Evolutionary conservation across 306 rosid genomes (phyloP), one percentile per base, ranked within the genome.

Genomic region (Prunus persica): DNA sequence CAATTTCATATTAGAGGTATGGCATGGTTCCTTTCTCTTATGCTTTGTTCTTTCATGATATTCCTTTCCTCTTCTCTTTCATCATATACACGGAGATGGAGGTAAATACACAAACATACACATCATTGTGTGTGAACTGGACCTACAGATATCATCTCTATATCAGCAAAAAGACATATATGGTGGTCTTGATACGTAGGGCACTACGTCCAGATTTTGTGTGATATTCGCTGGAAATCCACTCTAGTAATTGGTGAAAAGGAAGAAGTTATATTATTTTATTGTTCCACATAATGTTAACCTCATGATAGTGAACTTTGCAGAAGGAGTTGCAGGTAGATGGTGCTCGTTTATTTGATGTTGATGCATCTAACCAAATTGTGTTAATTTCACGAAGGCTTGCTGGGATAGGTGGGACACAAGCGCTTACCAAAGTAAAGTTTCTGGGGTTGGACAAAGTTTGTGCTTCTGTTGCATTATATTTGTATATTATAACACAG

Each of bases 301-400:
- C 84, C 63, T 52, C 12, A 61, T 72, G 52, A 13, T 79, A 57
- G 81, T 70, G 51, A 72, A 64, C n/a, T 75, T 73, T 85, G 76
- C 73, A 95, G 98, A 82, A 77, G 82, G 86, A 75, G 51, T 81
- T 95, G 81, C 78, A 22, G 81, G 84, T 90, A 56, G 89, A 85
- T 32, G 91, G 96, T 65, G 93, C 95, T 47, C 93, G 87, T 28
- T 71, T 85, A 38, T 83, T 95, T 76, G 98, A 95, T 76, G 60
- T 92, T 72, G 89, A 90, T 80, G 80, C 80, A 69, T 81, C 91
- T 51, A 85, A 86, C 82, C 86, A 92, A 85, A 80, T 89, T 76
- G 22, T 92, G 77, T 84, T 92, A 82, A 80, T 88, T 32, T 86
- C 97, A n/a, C 90, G 86, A 82, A 95, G 86, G 87, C 85, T 82